phyloP scores from a whole-genome alignment of 2,329 filamentous ascomycete genomes.

The Rutstroemia sp. region DNA sequence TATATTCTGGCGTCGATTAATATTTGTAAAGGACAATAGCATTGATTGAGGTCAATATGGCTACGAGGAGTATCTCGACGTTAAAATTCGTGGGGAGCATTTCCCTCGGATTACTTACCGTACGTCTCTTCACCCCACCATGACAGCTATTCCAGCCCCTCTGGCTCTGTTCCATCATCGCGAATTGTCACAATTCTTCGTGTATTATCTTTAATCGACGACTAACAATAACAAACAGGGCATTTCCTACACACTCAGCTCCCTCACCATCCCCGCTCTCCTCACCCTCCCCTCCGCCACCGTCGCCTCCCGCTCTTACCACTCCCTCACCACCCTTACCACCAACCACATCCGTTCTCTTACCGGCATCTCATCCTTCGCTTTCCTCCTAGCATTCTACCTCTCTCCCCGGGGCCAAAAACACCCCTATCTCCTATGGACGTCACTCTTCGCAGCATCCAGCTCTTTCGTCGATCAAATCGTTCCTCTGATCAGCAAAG shows the following conservation, averaged over 20 bases:
- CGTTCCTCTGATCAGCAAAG: conserved; percentile 11
- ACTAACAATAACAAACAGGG: conserved; percentile 48
- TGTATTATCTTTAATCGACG: neutral
- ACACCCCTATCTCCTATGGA: conserved; percentile 90
- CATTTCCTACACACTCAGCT: conserved; percentile 76
- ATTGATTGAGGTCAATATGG: conserved; percentile 38
- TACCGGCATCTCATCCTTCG: conserved; percentile 59
- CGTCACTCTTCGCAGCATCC: conserved; percentile 57
- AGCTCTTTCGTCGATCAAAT: conserved; percentile 37
- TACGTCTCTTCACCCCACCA: conserved; percentile 37
- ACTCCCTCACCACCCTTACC: conserved; percentile 56
- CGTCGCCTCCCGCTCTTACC: conserved; percentile 62
- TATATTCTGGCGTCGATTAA: neutral
- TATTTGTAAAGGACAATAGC: neutral
- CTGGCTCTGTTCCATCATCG: neutral
- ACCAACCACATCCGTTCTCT: conserved; percentile 60
- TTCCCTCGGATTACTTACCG: conserved; percentile 80
- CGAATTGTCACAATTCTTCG: neutral
- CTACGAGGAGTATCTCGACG: conserved; percentile 62
- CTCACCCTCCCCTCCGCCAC: conserved; percentile 72
- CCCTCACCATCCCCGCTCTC: conserved; percentile 71
- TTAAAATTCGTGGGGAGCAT: conserved; percentile 92
- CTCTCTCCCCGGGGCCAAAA: conserved; percentile 67
- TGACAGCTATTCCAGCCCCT: neutral
- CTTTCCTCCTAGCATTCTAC: conserved; percentile 70